These are phyloP conservation scores for Trametes pubescens DNA, from an alignment of 1,284 basidiomycete species.

Conservation along the genomic window DNA sequence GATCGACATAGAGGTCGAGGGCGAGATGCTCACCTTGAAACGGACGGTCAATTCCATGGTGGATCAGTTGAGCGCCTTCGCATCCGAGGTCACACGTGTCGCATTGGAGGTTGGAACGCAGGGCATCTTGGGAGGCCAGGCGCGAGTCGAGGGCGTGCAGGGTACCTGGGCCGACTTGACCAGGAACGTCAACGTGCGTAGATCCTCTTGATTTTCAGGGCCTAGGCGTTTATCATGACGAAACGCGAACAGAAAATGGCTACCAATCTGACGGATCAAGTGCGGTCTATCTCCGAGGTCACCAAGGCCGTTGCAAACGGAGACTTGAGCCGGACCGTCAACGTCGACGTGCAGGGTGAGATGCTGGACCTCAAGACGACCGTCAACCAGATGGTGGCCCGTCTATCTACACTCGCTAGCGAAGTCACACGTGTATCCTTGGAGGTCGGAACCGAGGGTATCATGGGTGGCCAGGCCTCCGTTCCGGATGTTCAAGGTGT, in stretches of 20 bases:
- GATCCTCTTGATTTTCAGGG: not conserved
- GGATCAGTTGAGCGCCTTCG: constrained; percentile 90
- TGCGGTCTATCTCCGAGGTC: constrained; percentile 95
- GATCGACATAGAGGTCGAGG: constrained; percentile 91
- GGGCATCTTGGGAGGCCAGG: constrained; percentile 94
- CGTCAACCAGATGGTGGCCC: constrained; percentile 92
- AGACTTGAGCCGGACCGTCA: constrained; percentile 88
- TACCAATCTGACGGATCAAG: constrained; percentile 94
- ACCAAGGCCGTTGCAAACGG: constrained; percentile 97
- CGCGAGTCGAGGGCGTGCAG: constrained; percentile 90
- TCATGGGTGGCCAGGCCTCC: constrained; percentile 92
- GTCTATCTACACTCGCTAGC: constrained; percentile 83
- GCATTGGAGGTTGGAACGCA: constrained; percentile 92
- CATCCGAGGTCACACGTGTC: constrained; percentile 94
- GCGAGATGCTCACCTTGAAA: constrained; percentile 89
- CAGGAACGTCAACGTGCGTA: constrained; percentile 82
- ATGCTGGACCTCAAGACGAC: constrained; percentile 95
- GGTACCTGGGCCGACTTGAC: constrained; percentile 96
- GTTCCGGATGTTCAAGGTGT: constrained; percentile 91
- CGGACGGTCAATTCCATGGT: constrained; percentile 91
- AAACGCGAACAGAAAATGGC: constrained; percentile 77
- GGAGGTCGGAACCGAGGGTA: constrained; percentile 96
- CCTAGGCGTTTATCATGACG: not conserved
- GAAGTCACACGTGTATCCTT: constrained; percentile 90
- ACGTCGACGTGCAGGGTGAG: constrained; percentile 97